Evolutionary conservation across 352 stramenopile genomes (phyloP), one percentile per base, ranked within the genome.

Genomic region (Phytophthora chlamydospora): DNA sequence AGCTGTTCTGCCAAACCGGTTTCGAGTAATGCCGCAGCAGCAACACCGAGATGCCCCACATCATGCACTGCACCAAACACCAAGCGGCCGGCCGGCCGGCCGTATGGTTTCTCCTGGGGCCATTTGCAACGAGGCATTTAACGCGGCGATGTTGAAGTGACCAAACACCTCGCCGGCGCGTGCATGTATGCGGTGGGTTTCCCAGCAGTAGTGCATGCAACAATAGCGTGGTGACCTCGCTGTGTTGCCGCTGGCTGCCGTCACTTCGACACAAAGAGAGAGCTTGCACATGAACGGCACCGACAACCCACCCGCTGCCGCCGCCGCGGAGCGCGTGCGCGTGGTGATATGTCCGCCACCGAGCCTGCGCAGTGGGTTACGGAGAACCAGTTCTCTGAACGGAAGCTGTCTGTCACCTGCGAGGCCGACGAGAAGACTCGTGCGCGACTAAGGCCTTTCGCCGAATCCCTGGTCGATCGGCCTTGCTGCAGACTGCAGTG

Each of bases 351-450:
- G 45, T 36, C 11, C 5, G 45, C 44, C 33, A 47, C 35, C 13
- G 19, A n/a, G 8, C 11, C n/a, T 19, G 39, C 11, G 19, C 14
- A 31, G 55, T 57, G 45, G 56, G 38, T 57, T 17, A 58, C 39
- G 40, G 48, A 41, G 44, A 62, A 62, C 51, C 59, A 67, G 51
- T 39, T 67, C 29, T 67, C 51, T 62, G 59, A 32, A 67, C 51
- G 43, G 43, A 62, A 56, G 42, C 11, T n/a, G n/a, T n/a, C 49
- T 55, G 49, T 48, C 41, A 47, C 34, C 27, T 12, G 17, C 41
- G 50, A 67, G 59, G 41, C 60, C 36, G 53, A 7, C 17, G 39
- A 16, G 29, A 29, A 58, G 19, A 21, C 58, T 39, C 43, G 47
- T 36, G 44, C 60, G 32, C 44, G 60, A 64, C 53, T 63, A 68